phyloP scores from a whole-genome alignment of 805 yeast genomes.

The Wickerhamiella occidentalis region DNA sequence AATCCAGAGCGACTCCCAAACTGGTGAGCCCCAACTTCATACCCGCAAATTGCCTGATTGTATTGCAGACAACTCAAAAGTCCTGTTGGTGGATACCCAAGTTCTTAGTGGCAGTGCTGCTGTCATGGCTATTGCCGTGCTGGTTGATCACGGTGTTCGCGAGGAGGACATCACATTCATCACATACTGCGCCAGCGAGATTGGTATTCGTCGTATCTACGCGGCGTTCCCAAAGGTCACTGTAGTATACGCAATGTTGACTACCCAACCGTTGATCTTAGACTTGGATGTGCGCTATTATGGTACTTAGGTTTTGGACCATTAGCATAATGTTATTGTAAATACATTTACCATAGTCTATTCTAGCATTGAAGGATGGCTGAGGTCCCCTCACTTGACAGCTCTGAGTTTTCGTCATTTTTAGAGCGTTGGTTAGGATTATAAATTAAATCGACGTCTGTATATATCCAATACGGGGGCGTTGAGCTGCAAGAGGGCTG shows the following conservation, averaged over 20 bases:
- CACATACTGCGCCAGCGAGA: slow-evolving; percentile 62
- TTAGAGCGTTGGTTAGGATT: too few species aligned
- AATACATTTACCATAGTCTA: too few species aligned
- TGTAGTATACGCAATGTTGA: slow-evolving; percentile 54
- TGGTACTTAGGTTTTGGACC: slow-evolving; percentile 50
- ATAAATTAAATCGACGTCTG: too few species aligned
- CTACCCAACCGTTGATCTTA: slow-evolving; percentile 45
- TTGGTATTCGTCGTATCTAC: slow-evolving; percentile 59
- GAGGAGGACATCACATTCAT: slow-evolving; percentile 54
- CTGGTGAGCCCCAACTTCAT: slow-evolving; percentile 93
- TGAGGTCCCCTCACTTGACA: too few species aligned
- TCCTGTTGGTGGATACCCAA: slow-evolving; percentile 75
- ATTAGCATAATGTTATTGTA: not conserved
- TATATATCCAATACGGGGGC: too few species aligned
- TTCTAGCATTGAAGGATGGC: too few species aligned
- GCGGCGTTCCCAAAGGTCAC: slow-evolving; percentile 62
- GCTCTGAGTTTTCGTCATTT: too few species aligned
- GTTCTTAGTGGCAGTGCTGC: slow-evolving; percentile 86
- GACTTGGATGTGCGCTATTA: slow-evolving; percentile 68
- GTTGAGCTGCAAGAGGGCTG: too few species aligned
- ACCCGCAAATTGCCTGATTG: slow-evolving; percentile 55
- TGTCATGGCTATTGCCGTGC: slow-evolving; percentile 83
- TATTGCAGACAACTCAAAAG: slow-evolving; percentile 26
- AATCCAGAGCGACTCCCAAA: slow-evolving; percentile 73
- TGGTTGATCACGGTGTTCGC: slow-evolving; percentile 64